Evolutionary conservation across 768 basidiomycete species (phyloP).

Genomic region (Boletus rubescentipes): DNA sequence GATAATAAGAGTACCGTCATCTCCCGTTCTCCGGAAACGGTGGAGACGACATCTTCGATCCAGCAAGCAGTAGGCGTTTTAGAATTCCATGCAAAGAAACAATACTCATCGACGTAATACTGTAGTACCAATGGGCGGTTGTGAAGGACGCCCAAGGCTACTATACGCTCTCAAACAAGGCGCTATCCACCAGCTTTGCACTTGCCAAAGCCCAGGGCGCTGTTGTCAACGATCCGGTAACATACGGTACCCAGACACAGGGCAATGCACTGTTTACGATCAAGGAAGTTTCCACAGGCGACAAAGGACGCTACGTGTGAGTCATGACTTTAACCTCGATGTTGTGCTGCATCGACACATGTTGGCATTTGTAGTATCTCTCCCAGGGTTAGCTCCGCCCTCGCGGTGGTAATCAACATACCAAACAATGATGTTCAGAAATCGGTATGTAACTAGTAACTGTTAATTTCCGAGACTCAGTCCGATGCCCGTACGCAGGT

Average conservation of each 20-base stretch:
- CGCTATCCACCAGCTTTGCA: neutral
- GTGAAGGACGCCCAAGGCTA: conserved; percentile 1
- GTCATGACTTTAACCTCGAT: neutral
- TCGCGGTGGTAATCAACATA: conserved; percentile 2
- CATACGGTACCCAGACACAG: conserved; percentile 1
- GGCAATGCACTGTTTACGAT: conserved; percentile 5
- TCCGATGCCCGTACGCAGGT: neutral
- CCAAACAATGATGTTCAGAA: neutral
- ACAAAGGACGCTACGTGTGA: conserved; percentile 8
- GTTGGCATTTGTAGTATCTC: conserved; percentile 2
- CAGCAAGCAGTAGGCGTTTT: neutral
- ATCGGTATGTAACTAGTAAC: neutral
- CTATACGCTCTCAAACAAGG: conserved; percentile 7
- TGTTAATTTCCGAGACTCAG: neutral
- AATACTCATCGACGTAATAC: neutral
- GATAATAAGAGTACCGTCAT: neutral
- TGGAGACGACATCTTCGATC: neutral
- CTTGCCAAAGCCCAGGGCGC: neutral
- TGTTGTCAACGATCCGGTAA: neutral
- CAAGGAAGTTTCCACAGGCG: neutral
- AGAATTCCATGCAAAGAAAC: neutral
- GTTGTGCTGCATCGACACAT: too few species aligned
- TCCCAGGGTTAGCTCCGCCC: neutral
- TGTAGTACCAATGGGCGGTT: conserved; percentile 12
- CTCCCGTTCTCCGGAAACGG: neutral